Conservation (phyloP, 495 filamentous ascomycete genomes). For the Neurospora cerealis region DNA sequence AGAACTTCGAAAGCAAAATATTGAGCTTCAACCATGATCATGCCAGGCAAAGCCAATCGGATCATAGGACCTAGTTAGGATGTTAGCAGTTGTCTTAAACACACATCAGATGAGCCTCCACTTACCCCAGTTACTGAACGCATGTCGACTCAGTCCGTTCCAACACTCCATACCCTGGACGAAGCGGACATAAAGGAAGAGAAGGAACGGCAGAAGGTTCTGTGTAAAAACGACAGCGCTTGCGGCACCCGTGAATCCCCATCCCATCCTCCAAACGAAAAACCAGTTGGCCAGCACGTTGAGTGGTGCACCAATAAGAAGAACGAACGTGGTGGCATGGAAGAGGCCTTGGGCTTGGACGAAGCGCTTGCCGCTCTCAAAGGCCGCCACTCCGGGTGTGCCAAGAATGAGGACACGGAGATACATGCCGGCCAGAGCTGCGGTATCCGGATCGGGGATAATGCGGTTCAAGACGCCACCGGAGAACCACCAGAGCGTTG, state of each 20-base stretch:
- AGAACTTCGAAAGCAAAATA: conserved; percentile 66
- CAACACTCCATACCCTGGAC: conserved; percentile 73
- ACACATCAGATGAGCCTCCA: background rate
- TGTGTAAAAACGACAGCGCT: conserved; percentile 77
- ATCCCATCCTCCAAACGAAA: conserved; percentile 60
- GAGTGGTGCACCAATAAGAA: conserved; percentile 55
- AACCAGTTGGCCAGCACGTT: conserved; percentile 60
- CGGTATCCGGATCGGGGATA: conserved; percentile 52
- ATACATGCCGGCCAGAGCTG: conserved; percentile 54
- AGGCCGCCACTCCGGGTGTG: conserved; percentile 57
- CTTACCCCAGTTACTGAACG: conserved; percentile 67
- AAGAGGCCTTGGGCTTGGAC: conserved; percentile 66
- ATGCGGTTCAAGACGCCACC: conserved; percentile 45
- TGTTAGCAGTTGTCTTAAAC: background rate
- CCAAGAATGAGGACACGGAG: conserved; percentile 54
- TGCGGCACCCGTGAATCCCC: conserved; percentile 77
- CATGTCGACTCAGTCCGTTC: conserved; percentile 64
- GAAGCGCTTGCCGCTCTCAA: conserved; percentile 63
- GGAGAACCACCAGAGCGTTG: conserved; percentile 47
- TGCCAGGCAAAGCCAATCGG: conserved; percentile 64
- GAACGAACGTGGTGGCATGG: conserved; percentile 53
- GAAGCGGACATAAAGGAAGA: conserved; percentile 68
- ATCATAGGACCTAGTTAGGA: conserved; percentile 52
- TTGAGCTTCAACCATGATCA: conserved; percentile 80
- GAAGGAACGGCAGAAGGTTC: conserved; percentile 63